Conservation (phyloP, 352 stramenopile genomes). For the Phytophthora citricola region DNA sequence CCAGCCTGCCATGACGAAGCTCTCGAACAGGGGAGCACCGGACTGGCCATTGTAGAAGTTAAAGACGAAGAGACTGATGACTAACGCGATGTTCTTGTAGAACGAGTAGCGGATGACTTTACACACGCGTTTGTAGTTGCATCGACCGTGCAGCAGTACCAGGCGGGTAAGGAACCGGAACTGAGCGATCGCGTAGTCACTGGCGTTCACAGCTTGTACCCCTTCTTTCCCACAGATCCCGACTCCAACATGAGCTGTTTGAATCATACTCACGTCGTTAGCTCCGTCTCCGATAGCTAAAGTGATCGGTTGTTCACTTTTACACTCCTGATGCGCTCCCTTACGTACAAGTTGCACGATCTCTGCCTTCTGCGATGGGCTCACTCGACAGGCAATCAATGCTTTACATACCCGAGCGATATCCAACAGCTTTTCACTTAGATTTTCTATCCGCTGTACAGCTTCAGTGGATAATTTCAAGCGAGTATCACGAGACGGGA, state of each 20-base stretch:
- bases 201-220: slow-evolving; percentile 96
- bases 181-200: slow-evolving; percentile 94
- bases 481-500: slow-evolving; percentile 60
- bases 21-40: slow-evolving; percentile 81
- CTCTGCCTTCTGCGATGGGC: slow-evolving; percentile 84
- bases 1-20: slow-evolving; percentile 77
- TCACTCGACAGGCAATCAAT: slow-evolving; percentile 86
- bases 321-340: slow-evolving; percentile 25
- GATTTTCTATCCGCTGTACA: slow-evolving; percentile 29
- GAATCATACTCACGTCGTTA: slow-evolving; percentile 99
- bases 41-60: slow-evolving; percentile 95
- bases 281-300: slow-evolving; percentile 98
- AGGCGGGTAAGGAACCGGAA: slow-evolving; percentile 95
- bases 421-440: slow-evolving; percentile 57
- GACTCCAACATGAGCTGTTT: slow-evolving; percentile 97
- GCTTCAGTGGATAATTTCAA: slow-evolving; percentile 45
- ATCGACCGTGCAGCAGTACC: slow-evolving; percentile 96
- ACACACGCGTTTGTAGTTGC: slow-evolving; percentile 96
- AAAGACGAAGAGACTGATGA: slow-evolving; percentile 92
- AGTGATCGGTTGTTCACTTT: slow-evolving; percentile 70
- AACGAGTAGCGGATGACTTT: slow-evolving; percentile 97
- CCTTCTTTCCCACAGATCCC: slow-evolving; percentile 98
- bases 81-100: slow-evolving; percentile 98
- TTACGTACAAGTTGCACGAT: slow-evolving; percentile 76
- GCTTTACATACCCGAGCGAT: slow-evolving; percentile 71